Evolutionary conservation across 2,329 filamentous ascomycete genomes (phyloP), one percentile per base, ranked within the genome.

Genomic region (Microcera coccophila): DNA sequence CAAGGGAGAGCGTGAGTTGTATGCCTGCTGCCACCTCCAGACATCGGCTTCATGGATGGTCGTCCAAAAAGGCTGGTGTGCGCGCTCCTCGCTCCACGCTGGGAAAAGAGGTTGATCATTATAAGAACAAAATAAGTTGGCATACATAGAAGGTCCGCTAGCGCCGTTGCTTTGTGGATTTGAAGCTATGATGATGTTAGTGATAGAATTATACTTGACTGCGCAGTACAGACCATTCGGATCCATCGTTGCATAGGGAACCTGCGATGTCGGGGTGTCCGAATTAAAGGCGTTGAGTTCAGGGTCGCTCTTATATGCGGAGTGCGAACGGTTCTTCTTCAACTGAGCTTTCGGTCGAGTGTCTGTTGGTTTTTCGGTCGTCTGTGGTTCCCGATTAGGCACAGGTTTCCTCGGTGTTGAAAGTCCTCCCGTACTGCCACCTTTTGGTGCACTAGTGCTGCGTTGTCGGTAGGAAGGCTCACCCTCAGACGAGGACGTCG

Each of bases 71-170:
- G 29, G 34, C 14, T n/a, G n/a, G n/a, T n/a, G n/a, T n/a, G n/a
- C n/a, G 24, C 26, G 39, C 36, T 20, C 34, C 32, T 48, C 39
- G 47, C 37, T 49, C 39, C 42, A 39, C 41, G 42, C 34, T 48
- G 20, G 40, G 45, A 43, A 34, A 44, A 33, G 41, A 29, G 16
- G 38, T 20, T 35, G 36, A 37, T 37, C 46, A 38, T 11, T 48
- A 48, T 48, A 47, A 42, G 59, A 49, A 47, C 37, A 48, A 50
- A 42, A 48, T 50, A 45, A 31, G 44, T 46, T 44, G 54, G 51
- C 74, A 67, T 78, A 78, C 74, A 74, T 71, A 67, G 71, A 70
- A 48, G 69, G 64, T 31, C 61, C 62, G 21, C 60, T 58, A 28
- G 47, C 36, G 11, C 39, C 47, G 18, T 45, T 44, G 18, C 40